Evolutionary conservation across 371 early-diverging fungal species (phyloP).

Genomic region (Mucor circinelloides): DNA sequence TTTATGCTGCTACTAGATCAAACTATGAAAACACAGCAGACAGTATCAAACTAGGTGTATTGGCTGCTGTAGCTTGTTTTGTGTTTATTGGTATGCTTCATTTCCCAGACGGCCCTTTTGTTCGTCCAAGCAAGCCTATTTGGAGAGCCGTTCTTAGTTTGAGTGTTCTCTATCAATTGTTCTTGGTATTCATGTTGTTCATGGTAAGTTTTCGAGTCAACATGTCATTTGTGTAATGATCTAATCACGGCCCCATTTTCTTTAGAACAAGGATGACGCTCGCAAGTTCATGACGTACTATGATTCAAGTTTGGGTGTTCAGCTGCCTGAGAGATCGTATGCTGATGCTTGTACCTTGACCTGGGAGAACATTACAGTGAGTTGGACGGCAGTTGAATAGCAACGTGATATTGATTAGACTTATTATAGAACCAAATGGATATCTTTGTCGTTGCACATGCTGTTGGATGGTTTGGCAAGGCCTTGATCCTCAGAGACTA

Average conservation of each 20-base stretch:
- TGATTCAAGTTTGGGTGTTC: slow-evolving; percentile 80
- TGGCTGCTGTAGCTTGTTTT: slow-evolving; percentile 73
- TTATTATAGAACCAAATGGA: slow-evolving; percentile 91
- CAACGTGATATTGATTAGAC: slow-evolving; percentile 25
- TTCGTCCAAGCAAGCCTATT: slow-evolving; percentile 93
- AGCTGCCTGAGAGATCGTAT: slow-evolving; percentile 90
- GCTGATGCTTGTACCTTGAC: slow-evolving; percentile 87
- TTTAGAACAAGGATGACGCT: slow-evolving; percentile 83
- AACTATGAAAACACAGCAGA: slow-evolving; percentile 56
- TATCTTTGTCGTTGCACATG: slow-evolving; percentile 92
- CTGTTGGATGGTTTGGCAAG: slow-evolving; percentile 95
- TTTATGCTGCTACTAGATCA: slow-evolving; percentile 60
- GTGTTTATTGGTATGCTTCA: slow-evolving; percentile 84
- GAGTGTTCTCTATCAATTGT: slow-evolving; percentile 85
- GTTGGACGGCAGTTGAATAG: neutral
- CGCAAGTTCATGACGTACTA: slow-evolving; percentile 77
- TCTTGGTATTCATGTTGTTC: slow-evolving; percentile 88
- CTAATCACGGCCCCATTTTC: neutral
- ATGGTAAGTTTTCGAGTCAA: slow-evolving; percentile 60
- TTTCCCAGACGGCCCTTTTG: slow-evolving; percentile 93
- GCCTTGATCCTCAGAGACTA: slow-evolving; percentile 91
- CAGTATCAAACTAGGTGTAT: slow-evolving; percentile 73
- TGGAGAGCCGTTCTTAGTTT: slow-evolving; percentile 89
- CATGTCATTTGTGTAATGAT: neutral
- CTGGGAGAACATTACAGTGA: slow-evolving; percentile 71